phyloP scores from a whole-genome alignment of 305 asterid species.

The Rubia peregrina region DNA sequence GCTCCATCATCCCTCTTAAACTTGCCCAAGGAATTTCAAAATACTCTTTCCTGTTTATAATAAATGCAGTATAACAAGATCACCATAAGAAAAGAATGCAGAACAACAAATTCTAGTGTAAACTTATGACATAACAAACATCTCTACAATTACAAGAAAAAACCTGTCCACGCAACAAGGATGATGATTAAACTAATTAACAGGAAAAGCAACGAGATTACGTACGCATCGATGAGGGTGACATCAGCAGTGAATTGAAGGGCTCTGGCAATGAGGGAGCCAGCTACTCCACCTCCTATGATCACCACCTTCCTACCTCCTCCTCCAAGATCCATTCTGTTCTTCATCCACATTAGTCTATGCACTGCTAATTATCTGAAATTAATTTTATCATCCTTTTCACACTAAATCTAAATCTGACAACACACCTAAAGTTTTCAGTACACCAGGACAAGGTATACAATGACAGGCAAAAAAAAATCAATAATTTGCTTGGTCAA shows the following conservation, averaged over 20 bases:
- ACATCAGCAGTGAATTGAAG: constrained; percentile 74
- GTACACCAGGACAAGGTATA: not conserved
- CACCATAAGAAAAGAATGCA: not conserved
- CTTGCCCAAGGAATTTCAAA: constrained; percentile 86
- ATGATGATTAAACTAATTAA: not conserved
- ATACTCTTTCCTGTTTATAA: constrained; percentile 58
- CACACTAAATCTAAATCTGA: not conserved
- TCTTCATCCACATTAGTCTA: constrained; percentile 19
- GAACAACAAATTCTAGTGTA: not conserved
- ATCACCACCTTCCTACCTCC: constrained; percentile 78
- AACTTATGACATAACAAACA: not conserved
- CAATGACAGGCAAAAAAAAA: not conserved
- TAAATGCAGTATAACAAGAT: not conserved
- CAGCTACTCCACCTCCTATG: constrained; percentile 79
- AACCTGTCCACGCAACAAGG: not conserved
- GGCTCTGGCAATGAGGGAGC: constrained; percentile 63
- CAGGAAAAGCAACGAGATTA: not conserved
- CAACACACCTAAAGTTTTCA: not conserved
- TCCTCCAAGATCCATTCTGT: constrained; percentile 36
- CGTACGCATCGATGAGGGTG: constrained; percentile 76
- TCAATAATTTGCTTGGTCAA: not conserved
- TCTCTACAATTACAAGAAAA: not conserved
- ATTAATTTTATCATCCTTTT: not conserved
- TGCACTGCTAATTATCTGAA: not conserved
- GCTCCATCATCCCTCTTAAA: constrained; percentile 73